These are phyloP conservation scores for Penicillium brasilianum DNA, from an alignment of 2,329 filamentous ascomycete species.

Conservation along the genomic window DNA sequence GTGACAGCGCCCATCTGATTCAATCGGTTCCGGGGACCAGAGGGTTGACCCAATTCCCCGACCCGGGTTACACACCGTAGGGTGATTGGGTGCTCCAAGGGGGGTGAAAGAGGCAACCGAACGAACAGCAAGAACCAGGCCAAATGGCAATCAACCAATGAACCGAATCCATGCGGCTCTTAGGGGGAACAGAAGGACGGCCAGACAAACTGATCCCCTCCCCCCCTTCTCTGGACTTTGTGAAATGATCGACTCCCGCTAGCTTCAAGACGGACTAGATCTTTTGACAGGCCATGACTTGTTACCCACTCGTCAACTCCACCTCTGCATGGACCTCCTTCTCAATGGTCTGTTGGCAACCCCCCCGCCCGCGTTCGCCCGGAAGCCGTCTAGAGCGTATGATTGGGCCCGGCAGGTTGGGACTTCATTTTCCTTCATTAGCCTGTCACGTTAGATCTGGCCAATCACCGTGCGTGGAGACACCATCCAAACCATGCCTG, in stretches of 20 bases:
- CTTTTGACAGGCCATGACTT: slow-evolving; percentile 12
- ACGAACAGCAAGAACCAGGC: slow-evolving; percentile 6
- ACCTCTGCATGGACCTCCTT: neutral
- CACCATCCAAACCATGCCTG: slow-evolving; percentile 9
- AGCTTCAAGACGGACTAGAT: slow-evolving; percentile 3
- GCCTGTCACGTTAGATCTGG: neutral
- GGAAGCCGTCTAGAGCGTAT: slow-evolving; percentile 15
- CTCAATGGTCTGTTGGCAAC: slow-evolving; percentile 2
- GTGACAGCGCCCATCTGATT: neutral
- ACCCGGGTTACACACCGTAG: neutral
- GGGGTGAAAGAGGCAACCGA: slow-evolving; percentile 2
- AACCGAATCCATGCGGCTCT: slow-evolving; percentile 15
- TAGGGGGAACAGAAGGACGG: too few relatives aligned
- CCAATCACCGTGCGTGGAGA: neutral
- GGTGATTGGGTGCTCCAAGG: neutral
- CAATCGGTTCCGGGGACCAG: neutral
- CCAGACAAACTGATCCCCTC: neutral
- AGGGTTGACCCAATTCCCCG: neutral
- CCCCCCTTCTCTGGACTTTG: neutral
- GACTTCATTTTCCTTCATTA: slow-evolving; percentile 23
- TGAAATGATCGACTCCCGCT: slow-evolving; percentile 15
- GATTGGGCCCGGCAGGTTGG: slow-evolving; percentile 21
- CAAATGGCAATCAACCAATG: slow-evolving; percentile 9
- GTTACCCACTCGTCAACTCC: neutral
- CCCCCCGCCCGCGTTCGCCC: slow-evolving; percentile 13